A percentile compares a stretch with the other conserved stretches of the same genome.
Conservation (phyloP, 768 basidiomycete species). For the Candolleomyces efflorescens region DNA sequence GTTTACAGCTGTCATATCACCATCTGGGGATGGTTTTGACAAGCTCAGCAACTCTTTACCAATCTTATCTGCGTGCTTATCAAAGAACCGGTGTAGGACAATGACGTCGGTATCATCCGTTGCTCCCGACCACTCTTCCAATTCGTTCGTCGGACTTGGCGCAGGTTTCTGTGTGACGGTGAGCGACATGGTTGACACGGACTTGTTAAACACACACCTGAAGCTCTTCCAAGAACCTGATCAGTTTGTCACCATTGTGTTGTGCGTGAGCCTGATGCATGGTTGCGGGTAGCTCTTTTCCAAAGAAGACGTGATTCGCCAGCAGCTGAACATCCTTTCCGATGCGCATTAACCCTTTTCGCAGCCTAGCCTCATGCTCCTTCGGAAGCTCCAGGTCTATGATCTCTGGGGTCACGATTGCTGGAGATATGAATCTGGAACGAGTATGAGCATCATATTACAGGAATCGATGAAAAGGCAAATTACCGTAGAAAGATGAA, state of each 20-base stretch:
- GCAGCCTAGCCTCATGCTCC: conserved; percentile 48
- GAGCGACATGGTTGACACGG: not conserved
- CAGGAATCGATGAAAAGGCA: not conserved
- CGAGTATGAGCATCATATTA: not conserved
- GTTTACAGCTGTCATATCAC: conserved; percentile 48
- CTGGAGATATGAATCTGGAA: conserved; percentile 85
- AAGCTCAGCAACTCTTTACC: conserved; percentile 82
- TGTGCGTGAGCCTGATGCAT: conserved; percentile 71
- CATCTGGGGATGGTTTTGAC: conserved; percentile 54
- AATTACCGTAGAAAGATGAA: conserved; percentile 84
- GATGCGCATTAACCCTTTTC: conserved; percentile 79
- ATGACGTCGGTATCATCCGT: conserved; percentile 83
- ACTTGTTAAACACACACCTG: conserved; percentile 41
- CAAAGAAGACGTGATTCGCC: conserved; percentile 92
- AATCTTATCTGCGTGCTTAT: conserved; percentile 82
- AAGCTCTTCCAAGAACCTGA: conserved; percentile 72
- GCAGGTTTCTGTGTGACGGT: conserved; percentile 30
- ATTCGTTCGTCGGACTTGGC: conserved; percentile 38
- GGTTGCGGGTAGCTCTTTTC: conserved; percentile 86
- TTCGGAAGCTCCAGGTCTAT: conserved; percentile 79
- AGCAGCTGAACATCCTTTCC: conserved; percentile 92
- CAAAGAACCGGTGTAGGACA: conserved; percentile 79
- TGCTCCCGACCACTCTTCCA: conserved; percentile 69
- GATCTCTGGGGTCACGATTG: conserved; percentile 79
- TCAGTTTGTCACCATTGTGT: conserved; percentile 67